Base-by-base conservation (phyloP, 164 flowering plant genomes). In the Sedum album region DNA sequence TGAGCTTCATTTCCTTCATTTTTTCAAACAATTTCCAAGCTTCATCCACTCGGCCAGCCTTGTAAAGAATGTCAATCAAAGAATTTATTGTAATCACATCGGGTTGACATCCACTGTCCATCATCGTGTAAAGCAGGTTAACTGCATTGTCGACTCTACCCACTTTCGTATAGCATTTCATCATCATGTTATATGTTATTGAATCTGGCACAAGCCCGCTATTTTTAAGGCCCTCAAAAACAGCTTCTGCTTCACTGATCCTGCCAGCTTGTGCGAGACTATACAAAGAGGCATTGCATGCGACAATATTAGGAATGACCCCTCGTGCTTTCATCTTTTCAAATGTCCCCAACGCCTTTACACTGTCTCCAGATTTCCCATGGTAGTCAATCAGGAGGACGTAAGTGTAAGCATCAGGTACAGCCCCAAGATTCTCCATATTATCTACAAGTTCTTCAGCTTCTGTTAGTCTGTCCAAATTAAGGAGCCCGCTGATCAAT, bases 101-200 rank as follows among this genome's bases (percentile, higher is more conserved):
- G 20, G 84, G 88, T 63, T 82, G 77, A 72, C 87, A 85, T 35
- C 84, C 85, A 71, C 66, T 74, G 60, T 73, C 76, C 55, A 66
- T 70, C 98, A 94, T 94, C 74, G 86, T 84, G 35, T 70, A 70
- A 17, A 91, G 78, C 53, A 94, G 80, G 67, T 80, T 73, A 21
- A 89, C 71, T 42, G 95, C 95, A 75, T 85, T 89, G 74, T 94
- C 98, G 33, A 88, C 78, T 73, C 80, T 78, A 67, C 95, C 93
- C 1, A 78, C 83, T 66, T 86, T 86, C 66, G 84, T 82, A 64
- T 86, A 88, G 76, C 96, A 94, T 73, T 85, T 91, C 83, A 94
- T 90, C 98, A 94, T 91, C 88, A 87, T 87, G 78, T 83, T 88
- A 75, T 91, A 94, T 41, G 97, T 91, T 68, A 94, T 90, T 33